These are phyloP conservation scores for Irpex sp. DNA, from an alignment of 1,284 basidiomycete genomes.

Conservation along the genomic window DNA sequence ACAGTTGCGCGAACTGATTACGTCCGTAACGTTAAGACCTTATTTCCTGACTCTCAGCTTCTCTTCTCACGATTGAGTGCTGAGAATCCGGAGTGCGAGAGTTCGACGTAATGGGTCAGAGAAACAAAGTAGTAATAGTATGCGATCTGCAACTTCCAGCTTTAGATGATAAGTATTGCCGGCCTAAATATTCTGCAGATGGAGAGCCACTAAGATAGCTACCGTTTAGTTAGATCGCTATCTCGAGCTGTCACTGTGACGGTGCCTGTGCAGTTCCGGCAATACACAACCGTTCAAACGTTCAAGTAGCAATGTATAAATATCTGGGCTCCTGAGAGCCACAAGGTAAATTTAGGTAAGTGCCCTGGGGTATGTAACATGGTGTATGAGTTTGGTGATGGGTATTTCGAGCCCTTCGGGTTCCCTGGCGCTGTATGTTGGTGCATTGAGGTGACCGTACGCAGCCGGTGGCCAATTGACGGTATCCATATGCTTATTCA, in stretches of 20 bases:
- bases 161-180: background rate
- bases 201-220: background rate
- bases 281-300: too few species aligned
- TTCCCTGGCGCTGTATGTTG: too few species aligned
- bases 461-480: background rate
- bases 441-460: background rate
- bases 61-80: background rate
- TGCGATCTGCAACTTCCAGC: background rate
- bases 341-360: too few species aligned
- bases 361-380: too few species aligned
- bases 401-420: too few species aligned
- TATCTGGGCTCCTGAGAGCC: too few species aligned
- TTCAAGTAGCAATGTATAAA: too few species aligned
- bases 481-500: background rate
- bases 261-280: too few species aligned
- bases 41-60: background rate
- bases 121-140: background rate
- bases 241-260: background rate
- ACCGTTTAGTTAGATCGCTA: background rate
- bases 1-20: background rate
- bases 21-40: background rate
- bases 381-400: too few species aligned
- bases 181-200: background rate
- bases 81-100: background rate
- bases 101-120: background rate